Percentiles rank a stretch among this genome's conserved stretches.
phyloP scores from a whole-genome alignment of 2,329 filamentous ascomycete genomes.

The Xylariaceae sp. region DNA sequence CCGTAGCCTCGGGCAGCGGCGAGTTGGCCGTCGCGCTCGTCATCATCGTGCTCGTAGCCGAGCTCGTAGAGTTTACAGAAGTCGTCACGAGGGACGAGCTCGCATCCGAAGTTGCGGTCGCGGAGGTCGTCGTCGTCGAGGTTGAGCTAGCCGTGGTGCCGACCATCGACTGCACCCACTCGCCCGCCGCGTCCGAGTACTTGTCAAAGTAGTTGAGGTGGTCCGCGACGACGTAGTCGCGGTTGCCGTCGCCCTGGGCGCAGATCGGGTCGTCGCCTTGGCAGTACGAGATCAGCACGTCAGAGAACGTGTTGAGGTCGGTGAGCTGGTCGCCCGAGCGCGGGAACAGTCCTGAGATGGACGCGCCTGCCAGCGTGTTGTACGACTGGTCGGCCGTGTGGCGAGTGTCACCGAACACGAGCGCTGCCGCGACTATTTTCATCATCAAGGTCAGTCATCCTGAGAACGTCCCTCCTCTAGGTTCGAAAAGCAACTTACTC shows the following conservation, averaged over 20 bases:
- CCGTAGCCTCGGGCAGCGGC: not conserved
- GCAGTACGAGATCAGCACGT: slow-evolving; percentile 24
- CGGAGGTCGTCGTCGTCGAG: not conserved
- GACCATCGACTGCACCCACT: slow-evolving; percentile 20
- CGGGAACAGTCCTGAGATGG: slow-evolving; percentile 11
- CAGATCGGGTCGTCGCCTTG: slow-evolving; percentile 25
- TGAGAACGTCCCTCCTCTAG: too few species aligned
- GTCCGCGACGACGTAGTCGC: slow-evolving; percentile 9
- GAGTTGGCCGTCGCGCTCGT: not conserved
- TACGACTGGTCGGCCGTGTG: slow-evolving; percentile 31
- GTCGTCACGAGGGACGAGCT: not conserved
- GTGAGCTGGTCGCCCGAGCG: slow-evolving; percentile 18
- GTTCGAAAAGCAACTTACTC: slow-evolving; percentile 25
- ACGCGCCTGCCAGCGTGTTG: slow-evolving; percentile 26
- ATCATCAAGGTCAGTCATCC: too few species aligned
- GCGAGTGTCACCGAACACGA: slow-evolving; percentile 30
- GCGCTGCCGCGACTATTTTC: slow-evolving; percentile 27
- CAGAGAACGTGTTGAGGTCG: slow-evolving; percentile 16
- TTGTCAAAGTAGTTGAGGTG: slow-evolving; percentile 28
- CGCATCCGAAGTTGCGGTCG: not conserved
- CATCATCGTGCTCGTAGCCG: not conserved
- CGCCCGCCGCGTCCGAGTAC: slow-evolving; percentile 20
- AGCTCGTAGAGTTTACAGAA: not conserved
- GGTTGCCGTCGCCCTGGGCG: slow-evolving; percentile 14
- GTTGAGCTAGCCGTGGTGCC: not conserved